Base-by-base conservation (phyloP, 1,139 yeast species). In the Casaregolazyma suthepensis region DNA sequence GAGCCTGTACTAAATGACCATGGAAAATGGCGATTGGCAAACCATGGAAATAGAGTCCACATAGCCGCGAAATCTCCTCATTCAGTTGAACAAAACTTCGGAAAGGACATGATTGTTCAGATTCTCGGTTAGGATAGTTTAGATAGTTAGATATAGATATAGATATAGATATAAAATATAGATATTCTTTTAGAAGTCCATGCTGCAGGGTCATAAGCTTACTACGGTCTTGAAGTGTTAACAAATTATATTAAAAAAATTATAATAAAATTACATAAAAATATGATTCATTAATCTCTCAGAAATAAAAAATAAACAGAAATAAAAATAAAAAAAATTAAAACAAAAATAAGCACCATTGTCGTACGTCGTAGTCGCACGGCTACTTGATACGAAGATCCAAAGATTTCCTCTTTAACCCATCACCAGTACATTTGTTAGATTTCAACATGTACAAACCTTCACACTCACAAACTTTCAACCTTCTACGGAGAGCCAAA, bases 41-140 rank as follows among this genome's bases (percentile, higher is more conserved):
- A 56, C 18, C 61, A 57, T 5, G 72, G 72, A 1, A 69, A 68
- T 55, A 50, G 61, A 3, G 60, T 68, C 19, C 55, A 63, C 42
- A 61, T 66, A 17, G 66, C 65, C 29, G 56, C 54, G n/a, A 56
- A 56, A 17, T 64, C 71, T 1, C 71, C 71, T 0, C 50, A 49
- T 5, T 55, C 50, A n/a, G 49, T 44, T 22, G 62, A 63, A 1
- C 38, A 49, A 1, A 50, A 45, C 2, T 61, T 63, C 51, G 63
- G 62, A 20, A 37, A 23, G 5, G 46, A 52, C 31, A 52, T 60
- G 46, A 42, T 60, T 22, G 52, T 48, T 12, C 45, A 45, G 23
- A 52, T 52, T 19, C 45, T 52, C 13, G 18, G 42, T 48, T n/a
- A 54, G n/a, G n/a, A n/a, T n/a, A 57, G 5, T 54, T 56, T 44